These are phyloP conservation scores for Saururus chinensis DNA, from an alignment of 164 flowering plant species.

Conservation along the genomic window DNA sequence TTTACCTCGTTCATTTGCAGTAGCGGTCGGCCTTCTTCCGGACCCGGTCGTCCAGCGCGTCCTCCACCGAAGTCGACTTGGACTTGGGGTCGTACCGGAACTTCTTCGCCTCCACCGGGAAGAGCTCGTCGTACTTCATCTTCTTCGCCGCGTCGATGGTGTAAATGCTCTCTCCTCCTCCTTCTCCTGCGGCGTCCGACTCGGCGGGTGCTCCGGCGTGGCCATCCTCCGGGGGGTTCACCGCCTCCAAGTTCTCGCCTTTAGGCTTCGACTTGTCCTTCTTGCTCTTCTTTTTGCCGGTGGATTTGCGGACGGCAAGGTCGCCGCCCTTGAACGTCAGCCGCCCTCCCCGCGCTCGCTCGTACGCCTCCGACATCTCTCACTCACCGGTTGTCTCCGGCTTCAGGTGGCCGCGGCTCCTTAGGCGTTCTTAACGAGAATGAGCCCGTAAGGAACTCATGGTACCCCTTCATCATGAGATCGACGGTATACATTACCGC, in stretches of 20 bases:
- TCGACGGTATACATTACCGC: too few relatives aligned
- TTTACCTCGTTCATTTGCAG: conserved; percentile 44
- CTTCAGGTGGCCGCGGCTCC: neutral
- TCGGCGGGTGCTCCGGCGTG: neutral
- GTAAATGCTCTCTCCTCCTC: conserved; percentile 23
- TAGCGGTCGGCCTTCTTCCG: conserved; percentile 98
- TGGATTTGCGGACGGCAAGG: conserved; percentile 45
- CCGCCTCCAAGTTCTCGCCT: conserved; percentile 1
- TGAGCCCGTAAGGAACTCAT: too few relatives aligned
- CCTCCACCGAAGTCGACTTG: conserved; percentile 46
- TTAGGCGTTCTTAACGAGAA: too few relatives aligned
- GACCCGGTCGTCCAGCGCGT: conserved; percentile 85
- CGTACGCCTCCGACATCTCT: conserved; percentile 73
- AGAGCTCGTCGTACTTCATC: conserved; percentile 76
- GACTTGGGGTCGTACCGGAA: conserved; percentile 58
- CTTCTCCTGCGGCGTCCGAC: neutral
- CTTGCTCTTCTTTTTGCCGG: conserved; percentile 50
- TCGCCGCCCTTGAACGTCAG: conserved; percentile 72
- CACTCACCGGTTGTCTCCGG: too few relatives aligned
- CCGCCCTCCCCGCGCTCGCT: conserved; percentile 52
- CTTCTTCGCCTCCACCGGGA: conserved; percentile 80
- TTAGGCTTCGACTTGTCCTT: conserved; percentile 8
- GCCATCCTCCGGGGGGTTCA: neutral
- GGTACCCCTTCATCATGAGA: too few relatives aligned
- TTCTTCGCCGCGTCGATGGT: conserved; percentile 80